Percentiles rank a stretch among this genome's conserved stretches.
These are phyloP conservation scores for Dictyostelium firmibasis DNA, from an alignment of 78 protist genomes.

Conservation along the genomic window DNA sequence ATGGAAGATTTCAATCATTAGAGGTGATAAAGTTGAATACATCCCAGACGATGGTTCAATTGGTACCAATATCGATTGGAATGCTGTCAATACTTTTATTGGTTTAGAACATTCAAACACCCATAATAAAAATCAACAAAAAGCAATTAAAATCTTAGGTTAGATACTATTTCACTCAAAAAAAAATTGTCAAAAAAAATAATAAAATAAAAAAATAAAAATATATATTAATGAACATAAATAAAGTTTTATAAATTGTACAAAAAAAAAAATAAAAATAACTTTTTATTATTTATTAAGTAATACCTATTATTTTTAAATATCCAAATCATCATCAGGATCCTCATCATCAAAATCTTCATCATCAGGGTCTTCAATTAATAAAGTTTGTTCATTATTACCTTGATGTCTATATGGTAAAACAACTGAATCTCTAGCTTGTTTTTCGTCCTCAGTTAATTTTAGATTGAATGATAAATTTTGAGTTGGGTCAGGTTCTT, in stretches of 20 bases:
- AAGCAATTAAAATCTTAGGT: conserved; percentile 47
- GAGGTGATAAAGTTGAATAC: conserved; percentile 29
- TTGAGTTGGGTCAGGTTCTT: conserved; percentile 66
- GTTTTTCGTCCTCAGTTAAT: conserved; percentile 66
- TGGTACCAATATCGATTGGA: conserved; percentile 4
- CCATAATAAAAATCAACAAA: background rate
- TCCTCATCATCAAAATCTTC: conserved; percentile 49
- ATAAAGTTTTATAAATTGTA: background rate
- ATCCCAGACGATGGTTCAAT: conserved; percentile 26
- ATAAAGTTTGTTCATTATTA: conserved; percentile 8
- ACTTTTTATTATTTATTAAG: background rate
- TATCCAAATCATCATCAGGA: conserved; percentile 55
- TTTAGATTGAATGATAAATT: conserved; percentile 74
- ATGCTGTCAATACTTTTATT: background rate
- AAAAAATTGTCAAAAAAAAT: background rate
- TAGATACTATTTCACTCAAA: background rate
- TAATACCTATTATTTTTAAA: background rate
- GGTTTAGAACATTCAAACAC: conserved; percentile 33
- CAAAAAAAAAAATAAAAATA: background rate
- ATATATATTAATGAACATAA: too few relatives aligned
- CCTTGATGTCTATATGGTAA: conserved; percentile 76
- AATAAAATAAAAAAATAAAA: background rate
- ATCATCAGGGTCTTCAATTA: conserved; percentile 56
- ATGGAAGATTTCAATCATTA: conserved; percentile 59
- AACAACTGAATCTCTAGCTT: conserved; percentile 64